Evolutionary conservation across 2,329 filamentous ascomycete species (phyloP), one percentile per base, ranked within the genome.

Genomic region (Trichoderma afroharzianum): DNA sequence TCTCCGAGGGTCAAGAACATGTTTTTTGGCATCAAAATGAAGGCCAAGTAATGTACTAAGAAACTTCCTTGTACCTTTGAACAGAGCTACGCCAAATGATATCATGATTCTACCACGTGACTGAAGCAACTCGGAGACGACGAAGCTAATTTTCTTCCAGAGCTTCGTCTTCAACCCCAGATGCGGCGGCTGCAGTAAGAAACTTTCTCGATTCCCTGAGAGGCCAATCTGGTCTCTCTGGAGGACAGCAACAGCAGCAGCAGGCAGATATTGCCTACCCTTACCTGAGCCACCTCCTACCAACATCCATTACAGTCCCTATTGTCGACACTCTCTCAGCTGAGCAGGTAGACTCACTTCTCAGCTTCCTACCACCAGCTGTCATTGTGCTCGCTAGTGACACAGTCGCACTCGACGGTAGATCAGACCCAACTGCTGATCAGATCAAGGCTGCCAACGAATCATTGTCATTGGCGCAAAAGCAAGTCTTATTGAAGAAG

Each of bases 141-240:
- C 71, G 62, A 63, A 55, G 70, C 66, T 66, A 71, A 68, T 68
- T 75, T 77, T 74, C 74, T 80, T 77, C 75, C 82, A 93, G 91
- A 84, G 88, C 86, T 77, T 83, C 86, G 74, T 85, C 87, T 76
- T 85, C 87, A 72, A 84, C 85, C 74, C 83, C 87, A 72, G 92
- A 97, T 82, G 91, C 94, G 77, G 91, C 91, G 71, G 87, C 90
- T 53, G 90, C 93, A 73, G 93, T 98, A 75, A 92, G 94, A 79
- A 95, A 95, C 82, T 95, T 99, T 80, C 87, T 98, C 76, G 89
- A 92, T 73, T 97, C 95, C 4, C 85, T 98, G 74, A 89, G 91
- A 78, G 88, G 89, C 72, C 85, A 85, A 36, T 80, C 84, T 32
- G 80, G 81, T 63, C 74, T 82, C 63, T 78, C 83, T 74, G 80